phyloP scores from a whole-genome alignment of 352 stramenopile genomes.

The Globisporangium uncinulatum region DNA sequence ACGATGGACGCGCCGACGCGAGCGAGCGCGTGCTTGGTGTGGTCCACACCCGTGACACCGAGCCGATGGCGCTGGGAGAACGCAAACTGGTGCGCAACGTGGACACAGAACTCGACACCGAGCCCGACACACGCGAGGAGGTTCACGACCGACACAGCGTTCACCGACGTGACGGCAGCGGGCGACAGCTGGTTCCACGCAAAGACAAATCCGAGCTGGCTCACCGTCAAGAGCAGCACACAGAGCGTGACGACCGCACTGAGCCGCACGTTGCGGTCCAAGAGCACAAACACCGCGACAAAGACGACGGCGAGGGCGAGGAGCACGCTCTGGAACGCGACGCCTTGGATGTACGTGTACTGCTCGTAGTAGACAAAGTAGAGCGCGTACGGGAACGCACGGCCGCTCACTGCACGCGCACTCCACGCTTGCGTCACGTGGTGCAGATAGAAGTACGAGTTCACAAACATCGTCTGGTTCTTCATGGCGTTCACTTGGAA shows the following conservation, averaged over 20 bases:
- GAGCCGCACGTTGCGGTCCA: slow-evolving; percentile 58
- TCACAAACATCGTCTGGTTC: slow-evolving; percentile 88
- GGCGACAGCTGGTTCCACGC: slow-evolving; percentile 62
- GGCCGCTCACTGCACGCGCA: slow-evolving; percentile 4
- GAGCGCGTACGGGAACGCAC: slow-evolving; percentile 85
- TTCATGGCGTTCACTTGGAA: slow-evolving; percentile 84
- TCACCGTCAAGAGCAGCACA: slow-evolving; percentile 76
- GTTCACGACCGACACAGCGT: slow-evolving; percentile 89
- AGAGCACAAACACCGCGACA: slow-evolving; percentile 68
- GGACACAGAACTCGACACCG: slow-evolving; percentile 87
- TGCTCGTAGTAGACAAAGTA: slow-evolving; percentile 92
- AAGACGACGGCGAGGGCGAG: slow-evolving; percentile 81
- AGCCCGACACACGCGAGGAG: slow-evolving; percentile 83
- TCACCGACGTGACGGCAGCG: slow-evolving; percentile 70
- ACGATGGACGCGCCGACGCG: slow-evolving; percentile 80
- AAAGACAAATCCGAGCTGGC: slow-evolving; percentile 75
- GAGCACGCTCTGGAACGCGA: slow-evolving; percentile 81
- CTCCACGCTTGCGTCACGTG: slow-evolving; percentile 41
- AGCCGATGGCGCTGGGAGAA: slow-evolving; percentile 44
- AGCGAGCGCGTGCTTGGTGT: slow-evolving; percentile 66
- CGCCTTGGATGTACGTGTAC: slow-evolving; percentile 89
- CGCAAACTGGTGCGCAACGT: slow-evolving; percentile 82
- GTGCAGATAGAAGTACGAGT: slow-evolving; percentile 88
- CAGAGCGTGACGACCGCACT: slow-evolving; percentile 67
- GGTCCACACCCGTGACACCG: slow-evolving; percentile 47